Evolutionary conservation across 1,284 basidiomycete genomes (phyloP), one percentile per base, ranked within the genome.

Genomic region (Fomitopsis betulina): DNA sequence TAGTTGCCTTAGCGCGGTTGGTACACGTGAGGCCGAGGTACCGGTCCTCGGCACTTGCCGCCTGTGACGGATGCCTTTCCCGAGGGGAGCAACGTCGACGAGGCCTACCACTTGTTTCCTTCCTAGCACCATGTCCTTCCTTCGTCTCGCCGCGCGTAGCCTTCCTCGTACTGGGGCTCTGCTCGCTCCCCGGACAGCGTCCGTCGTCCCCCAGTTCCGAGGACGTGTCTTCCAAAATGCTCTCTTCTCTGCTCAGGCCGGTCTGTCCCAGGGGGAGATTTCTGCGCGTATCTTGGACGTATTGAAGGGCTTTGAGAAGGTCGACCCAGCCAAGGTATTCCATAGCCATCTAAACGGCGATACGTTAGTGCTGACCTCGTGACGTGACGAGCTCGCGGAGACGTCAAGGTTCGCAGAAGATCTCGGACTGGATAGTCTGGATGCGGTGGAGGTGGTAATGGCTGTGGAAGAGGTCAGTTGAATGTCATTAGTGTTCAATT

Each of bases 361-460:
- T 32, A 8, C 32, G 49, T 1, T 15, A n/a, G 78, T 45, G 15
- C 37, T 32, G 35, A 58, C 54, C 50, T 35, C 38, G 35, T 45
- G 54, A 25, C 57, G n/a, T 50, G 55, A 49, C 19, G 65, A 98
- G 96, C 80, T 99, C 67, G 79, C 86, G 17, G 63, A 85, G 32
- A 73, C 85, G 17, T 81, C 96, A 30, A 83, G 88, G 35, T 98
- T 99, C 77, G 80, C 88, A 59, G 79, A 83, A 53, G 95, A 99
- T 79, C 86, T 99, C 59, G 92, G 94, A 40, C 84, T 99, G 53
- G 97, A 99, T 79, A 98, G 95, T 69, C 80, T 99, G 70, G 97
- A 99, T 75, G 87, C 95, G 50, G 96, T 99, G 45, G 97, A 99
- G 76, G 96, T 98, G 45, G 94, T 99, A 68, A 98, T 99, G 96